Base-by-base conservation (phyloP, 805 yeast species). In the Candida berthetii region DNA sequence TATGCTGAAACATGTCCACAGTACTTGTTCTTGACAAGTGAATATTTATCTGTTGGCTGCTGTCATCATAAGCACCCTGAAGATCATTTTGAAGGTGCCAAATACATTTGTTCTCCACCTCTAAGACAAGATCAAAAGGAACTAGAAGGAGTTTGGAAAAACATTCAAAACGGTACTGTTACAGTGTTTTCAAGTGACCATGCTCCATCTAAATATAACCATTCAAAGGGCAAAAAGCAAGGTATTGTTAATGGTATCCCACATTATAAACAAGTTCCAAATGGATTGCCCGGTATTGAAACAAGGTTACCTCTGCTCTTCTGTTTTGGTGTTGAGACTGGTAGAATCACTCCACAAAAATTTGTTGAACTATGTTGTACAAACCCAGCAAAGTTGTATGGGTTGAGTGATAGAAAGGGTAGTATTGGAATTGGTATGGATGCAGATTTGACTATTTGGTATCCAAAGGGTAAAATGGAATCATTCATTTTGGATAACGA, bases 1-100 rank as follows among this genome's bases (percentile, higher is more conserved):
- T 66, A 56, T 48, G 73, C 75, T 7, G 76, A 72, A 47, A 71
- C 78, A 1, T 72, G 78, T 46, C 76, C 77, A 10, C 78, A 72
- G 54, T 72, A 72, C 45, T 52, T 71, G 24, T 65, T 69, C 41
- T 48, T 72, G 19, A 68, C 73, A 3, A 63, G 68, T 27, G 71
- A 66, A 32, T 55, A 54, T 17, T 48, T 68, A 40, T 59, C 60
- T 39, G 35, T 52, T 31, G 52, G 57, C 40, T n/a, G n/a, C n/a
- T n/a, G n/a, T n/a, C n/a, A n/a, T n/a, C 54, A 60, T 41, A 38
- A 44, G 15, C 49, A 57, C 28, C 18, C 6, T 18, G 46, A 41
- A 3, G 73, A 68, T 39, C 41, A 49, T 10, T 72, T 69, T 46
- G 68, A 64, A 43, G 77, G 76, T 7, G 76, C 78, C 11, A 72